Conservation (phyloP, 192 early-diverging fungal species). For the Podila clonocystis region DNA sequence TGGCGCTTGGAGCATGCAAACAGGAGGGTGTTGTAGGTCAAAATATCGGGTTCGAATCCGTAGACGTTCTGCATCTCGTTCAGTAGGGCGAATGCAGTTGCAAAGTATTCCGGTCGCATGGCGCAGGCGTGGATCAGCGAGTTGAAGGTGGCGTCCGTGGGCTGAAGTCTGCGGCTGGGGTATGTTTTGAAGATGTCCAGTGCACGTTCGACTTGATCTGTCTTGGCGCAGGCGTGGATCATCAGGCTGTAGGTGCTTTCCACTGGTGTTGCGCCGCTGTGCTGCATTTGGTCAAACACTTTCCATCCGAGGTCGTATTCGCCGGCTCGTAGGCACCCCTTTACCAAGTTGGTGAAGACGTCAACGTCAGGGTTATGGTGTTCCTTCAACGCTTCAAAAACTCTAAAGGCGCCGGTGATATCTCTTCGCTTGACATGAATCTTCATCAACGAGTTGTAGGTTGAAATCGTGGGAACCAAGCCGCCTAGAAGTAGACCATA, state of each 20-base stretch:
- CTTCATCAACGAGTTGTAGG: constrained; percentile 39
- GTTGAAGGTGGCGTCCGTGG: constrained; percentile 90
- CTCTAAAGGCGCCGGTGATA: constrained; percentile 40
- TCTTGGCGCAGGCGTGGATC: constrained; percentile 91
- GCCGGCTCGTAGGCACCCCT: constrained; percentile 77
- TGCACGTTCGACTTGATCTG: constrained; percentile 87
- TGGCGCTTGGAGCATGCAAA: constrained; percentile 76
- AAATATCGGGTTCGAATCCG: constrained; percentile 82
- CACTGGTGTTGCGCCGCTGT: constrained; percentile 80
- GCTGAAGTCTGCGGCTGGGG: constrained; percentile 69
- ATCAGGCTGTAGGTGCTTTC: constrained; percentile 86
- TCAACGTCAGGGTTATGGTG: constrained; percentile 49
- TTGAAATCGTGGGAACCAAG: constrained; percentile 16
- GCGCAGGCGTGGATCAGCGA: constrained; percentile 88
- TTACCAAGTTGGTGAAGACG: constrained; percentile 85
- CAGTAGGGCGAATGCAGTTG: constrained; percentile 81
- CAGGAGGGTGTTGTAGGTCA: constrained; percentile 87
- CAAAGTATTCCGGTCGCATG: constrained; percentile 82
- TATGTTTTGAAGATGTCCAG: constrained; percentile 94
- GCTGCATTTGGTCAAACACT: constrained; percentile 88
- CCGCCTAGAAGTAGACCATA: constrained; percentile 7
- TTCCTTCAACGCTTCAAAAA: constrained; percentile 52
- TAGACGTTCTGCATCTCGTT: constrained; percentile 82
- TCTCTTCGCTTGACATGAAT: constrained; percentile 37
- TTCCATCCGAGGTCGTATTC: constrained; percentile 88